Evolutionary conservation across 345 rosid species (phyloP).

Genomic region (Lepidium africanum): DNA sequence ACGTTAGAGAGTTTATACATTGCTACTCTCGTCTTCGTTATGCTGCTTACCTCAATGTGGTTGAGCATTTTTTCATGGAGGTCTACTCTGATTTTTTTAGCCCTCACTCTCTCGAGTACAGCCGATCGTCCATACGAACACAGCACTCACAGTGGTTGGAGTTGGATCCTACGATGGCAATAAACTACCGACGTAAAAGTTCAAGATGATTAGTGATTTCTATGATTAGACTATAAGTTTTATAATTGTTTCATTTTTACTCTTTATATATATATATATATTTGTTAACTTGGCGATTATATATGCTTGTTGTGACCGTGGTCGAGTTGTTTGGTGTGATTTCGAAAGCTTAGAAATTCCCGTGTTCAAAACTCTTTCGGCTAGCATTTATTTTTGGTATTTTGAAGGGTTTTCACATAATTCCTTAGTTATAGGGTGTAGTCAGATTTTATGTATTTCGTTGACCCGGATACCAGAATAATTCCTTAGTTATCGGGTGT

Average conservation of each 20-base stretch:
- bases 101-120: not conserved
- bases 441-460: too few species aligned
- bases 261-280: not conserved
- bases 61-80: slow-evolving; percentile 68
- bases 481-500: too few species aligned
- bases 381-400: too few species aligned
- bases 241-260: not conserved
- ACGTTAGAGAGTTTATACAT: slow-evolving; percentile 65
- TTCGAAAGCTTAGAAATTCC: too few species aligned
- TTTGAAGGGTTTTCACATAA: too few species aligned
- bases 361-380: too few species aligned
- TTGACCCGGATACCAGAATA: too few species aligned
- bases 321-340: too few species aligned
- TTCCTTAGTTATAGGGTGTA: too few species aligned
- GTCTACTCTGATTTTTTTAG: slow-evolving; percentile 42
- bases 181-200: not conserved
- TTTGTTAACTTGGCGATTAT: not conserved
- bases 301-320: not conserved
- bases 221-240: not conserved
- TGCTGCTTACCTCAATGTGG: slow-evolving; percentile 58
- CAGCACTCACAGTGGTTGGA: not conserved
- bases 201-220: not conserved
- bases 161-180: slow-evolving; percentile 3
- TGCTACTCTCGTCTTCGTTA: slow-evolving; percentile 73
- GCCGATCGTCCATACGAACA: not conserved